These are phyloP conservation scores for Orbilia javanica DNA, from an alignment of 2,329 filamentous ascomycete species.

Conservation along the genomic window DNA sequence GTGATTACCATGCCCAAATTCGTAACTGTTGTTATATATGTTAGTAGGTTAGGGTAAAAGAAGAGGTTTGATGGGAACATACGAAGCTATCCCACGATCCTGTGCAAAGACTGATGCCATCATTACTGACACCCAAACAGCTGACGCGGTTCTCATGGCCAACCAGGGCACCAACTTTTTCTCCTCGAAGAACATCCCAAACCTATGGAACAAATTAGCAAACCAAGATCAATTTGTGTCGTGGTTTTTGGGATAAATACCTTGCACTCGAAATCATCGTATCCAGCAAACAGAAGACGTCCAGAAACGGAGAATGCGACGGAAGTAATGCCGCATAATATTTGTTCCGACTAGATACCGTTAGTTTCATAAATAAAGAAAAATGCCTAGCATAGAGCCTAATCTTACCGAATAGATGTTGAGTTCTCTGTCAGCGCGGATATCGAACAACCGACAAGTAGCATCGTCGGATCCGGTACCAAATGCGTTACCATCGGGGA, in stretches of 20 bases:
- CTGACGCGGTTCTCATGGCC: constrained; percentile 99
- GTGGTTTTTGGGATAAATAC: constrained; percentile 69
- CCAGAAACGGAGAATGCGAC: constrained; percentile 98
- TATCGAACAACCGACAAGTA: constrained; percentile 96
- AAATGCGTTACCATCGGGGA: constrained; percentile 98
- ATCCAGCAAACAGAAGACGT: constrained; percentile 92
- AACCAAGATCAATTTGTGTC: neutral
- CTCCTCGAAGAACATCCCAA: constrained; percentile 95
- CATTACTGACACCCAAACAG: constrained; percentile 98
- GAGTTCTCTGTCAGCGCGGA: constrained; percentile 87
- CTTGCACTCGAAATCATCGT: constrained; percentile 99
- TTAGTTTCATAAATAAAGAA: constrained; percentile 43
- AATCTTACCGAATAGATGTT: constrained; percentile 75
- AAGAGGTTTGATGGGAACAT: constrained; percentile 66
- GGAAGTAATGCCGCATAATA: constrained; percentile 96
- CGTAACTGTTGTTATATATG: constrained; percentile 74
- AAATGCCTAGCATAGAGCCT: neutral
- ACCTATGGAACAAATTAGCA: constrained; percentile 72
- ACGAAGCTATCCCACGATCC: constrained; percentile 99
- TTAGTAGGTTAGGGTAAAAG: constrained; percentile 62
- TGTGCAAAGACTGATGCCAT: constrained; percentile 98
- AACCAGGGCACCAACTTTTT: constrained; percentile 95
- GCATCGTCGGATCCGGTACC: constrained; percentile 98
- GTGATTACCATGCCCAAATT: constrained; percentile 77
- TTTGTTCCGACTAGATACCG: constrained; percentile 83